Evolutionary conservation across 148 eudicot genomes (phyloP).

Genomic region (Simmondsia chinensis): DNA sequence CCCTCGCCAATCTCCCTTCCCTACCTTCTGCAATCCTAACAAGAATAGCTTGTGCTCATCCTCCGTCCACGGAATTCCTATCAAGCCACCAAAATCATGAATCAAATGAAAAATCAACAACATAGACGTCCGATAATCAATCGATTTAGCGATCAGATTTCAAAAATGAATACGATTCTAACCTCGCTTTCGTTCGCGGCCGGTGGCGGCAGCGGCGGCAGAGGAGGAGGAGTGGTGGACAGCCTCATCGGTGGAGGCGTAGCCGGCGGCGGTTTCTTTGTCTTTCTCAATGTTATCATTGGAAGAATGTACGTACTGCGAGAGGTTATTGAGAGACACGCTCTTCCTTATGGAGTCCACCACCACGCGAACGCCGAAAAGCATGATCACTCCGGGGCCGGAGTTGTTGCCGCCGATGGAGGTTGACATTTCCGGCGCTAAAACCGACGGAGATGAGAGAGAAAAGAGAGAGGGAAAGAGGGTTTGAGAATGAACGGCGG

Average conservation of each 20-base stretch:
- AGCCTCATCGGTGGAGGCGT: constrained; percentile 73
- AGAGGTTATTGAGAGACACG: constrained; percentile 65
- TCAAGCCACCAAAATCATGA: constrained; percentile 1
- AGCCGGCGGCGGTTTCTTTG: constrained; percentile 19
- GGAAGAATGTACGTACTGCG: constrained; percentile 39
- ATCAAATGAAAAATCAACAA: background rate
- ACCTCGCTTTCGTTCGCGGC: constrained; percentile 75
- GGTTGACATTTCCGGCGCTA: background rate
- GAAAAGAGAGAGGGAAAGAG: too few relatives aligned
- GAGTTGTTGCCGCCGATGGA: background rate
- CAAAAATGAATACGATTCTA: constrained; percentile 1
- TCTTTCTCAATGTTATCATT: constrained; percentile 4
- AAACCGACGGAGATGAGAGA: constrained; percentile 10
- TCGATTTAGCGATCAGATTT: background rate
- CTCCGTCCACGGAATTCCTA: constrained; percentile 81
- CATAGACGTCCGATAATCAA: background rate
- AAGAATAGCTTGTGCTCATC: constrained; percentile 74
- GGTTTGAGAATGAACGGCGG: too few relatives aligned
- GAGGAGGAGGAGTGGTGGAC: constrained; percentile 14
- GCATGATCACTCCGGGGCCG: constrained; percentile 46
- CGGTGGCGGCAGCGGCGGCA: constrained; percentile 12
- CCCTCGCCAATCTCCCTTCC: constrained; percentile 82
- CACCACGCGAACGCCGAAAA: constrained; percentile 62
- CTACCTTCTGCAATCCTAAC: constrained; percentile 57
- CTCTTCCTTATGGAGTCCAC: constrained; percentile 76